Evolutionary conservation across 345 rosid genomes (phyloP).

Genomic region (Passiflora organensis): DNA sequence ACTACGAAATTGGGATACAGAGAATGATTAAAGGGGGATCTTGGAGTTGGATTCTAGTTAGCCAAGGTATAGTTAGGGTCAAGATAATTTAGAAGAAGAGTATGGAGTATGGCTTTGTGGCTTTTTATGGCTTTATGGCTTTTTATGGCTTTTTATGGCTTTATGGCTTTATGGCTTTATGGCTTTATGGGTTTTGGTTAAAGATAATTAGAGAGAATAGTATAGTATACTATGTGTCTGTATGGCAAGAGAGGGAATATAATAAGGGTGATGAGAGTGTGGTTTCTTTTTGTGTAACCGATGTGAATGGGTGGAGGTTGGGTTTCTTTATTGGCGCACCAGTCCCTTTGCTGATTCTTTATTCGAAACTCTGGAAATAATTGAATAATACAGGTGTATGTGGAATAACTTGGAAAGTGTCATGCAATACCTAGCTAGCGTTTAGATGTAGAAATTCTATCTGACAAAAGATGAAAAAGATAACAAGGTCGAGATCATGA

Average conservation of each 20-base stretch:
- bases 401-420: conserved; percentile 8
- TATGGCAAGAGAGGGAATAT: conserved; percentile 7
- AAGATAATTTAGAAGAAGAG: conserved; percentile 9
- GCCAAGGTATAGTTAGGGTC: no score
- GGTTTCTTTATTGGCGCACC: conserved; percentile 2
- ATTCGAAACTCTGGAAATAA: neutral
- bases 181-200: no score
- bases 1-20: conserved; percentile 19
- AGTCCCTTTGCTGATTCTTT: neutral
- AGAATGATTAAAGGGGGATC: conserved; percentile 31
- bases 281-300: conserved; percentile 42
- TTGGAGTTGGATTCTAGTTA: conserved; percentile 27
- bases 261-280: conserved; percentile 4
- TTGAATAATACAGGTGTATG: conserved; percentile 20
- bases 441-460: conserved; percentile 20
- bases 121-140: no score
- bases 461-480: conserved; percentile 30
- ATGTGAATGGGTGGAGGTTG: conserved; percentile 29
- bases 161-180: no score
- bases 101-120: no score
- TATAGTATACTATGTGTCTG: no score
- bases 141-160: no score
- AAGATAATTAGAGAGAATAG: no score
- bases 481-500: conserved; percentile 33
- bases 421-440: conserved; percentile 12